These are phyloP conservation scores for Choanephora cucurbitarum DNA, from an alignment of 371 early-diverging fungal genomes.

Conservation along the genomic window DNA sequence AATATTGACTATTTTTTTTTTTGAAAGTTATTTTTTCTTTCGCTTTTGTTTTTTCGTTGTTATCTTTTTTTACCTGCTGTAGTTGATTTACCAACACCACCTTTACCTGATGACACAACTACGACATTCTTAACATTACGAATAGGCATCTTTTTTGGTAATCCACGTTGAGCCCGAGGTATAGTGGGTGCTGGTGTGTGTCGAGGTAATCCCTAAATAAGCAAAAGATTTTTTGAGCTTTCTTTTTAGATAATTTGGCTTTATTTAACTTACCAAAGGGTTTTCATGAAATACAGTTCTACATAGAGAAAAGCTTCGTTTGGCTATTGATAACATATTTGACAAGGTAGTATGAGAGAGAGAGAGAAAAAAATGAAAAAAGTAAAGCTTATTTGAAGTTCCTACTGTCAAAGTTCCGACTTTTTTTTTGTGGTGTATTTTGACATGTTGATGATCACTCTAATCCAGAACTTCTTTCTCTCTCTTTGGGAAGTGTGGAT, in stretches of 20 bases:
- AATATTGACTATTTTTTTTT: slow-evolving; percentile 64
- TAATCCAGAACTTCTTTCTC: too few relatives aligned
- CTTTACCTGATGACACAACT: slow-evolving; percentile 88
- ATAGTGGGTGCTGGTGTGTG: slow-evolving; percentile 49
- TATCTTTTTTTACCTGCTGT: slow-evolving; percentile 69
- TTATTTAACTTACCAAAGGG: slow-evolving; percentile 49
- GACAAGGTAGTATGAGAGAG: not conserved
- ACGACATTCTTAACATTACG: slow-evolving; percentile 71
- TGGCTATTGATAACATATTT: slow-evolving; percentile 17
- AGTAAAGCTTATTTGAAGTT: not conserved
- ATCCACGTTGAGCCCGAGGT: slow-evolving; percentile 63
- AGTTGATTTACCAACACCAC: slow-evolving; percentile 91
- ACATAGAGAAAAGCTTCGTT: slow-evolving; percentile 43
- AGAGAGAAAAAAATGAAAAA: slow-evolving; percentile 1
- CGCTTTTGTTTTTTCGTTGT: not conserved
- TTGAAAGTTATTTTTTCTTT: not conserved
- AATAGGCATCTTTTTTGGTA: slow-evolving; percentile 69
- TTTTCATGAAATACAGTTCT: slow-evolving; percentile 53
- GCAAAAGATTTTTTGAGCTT: not conserved
- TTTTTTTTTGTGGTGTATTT: too few relatives aligned
- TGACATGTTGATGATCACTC: too few relatives aligned
- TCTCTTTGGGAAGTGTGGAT: too few relatives aligned
- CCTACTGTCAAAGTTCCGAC: too few relatives aligned
- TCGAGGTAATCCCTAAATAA: slow-evolving; percentile 37
- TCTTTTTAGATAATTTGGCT: not conserved